Conservation (phyloP, 345 rosid genomes). For the Brassica carinata region DNA sequence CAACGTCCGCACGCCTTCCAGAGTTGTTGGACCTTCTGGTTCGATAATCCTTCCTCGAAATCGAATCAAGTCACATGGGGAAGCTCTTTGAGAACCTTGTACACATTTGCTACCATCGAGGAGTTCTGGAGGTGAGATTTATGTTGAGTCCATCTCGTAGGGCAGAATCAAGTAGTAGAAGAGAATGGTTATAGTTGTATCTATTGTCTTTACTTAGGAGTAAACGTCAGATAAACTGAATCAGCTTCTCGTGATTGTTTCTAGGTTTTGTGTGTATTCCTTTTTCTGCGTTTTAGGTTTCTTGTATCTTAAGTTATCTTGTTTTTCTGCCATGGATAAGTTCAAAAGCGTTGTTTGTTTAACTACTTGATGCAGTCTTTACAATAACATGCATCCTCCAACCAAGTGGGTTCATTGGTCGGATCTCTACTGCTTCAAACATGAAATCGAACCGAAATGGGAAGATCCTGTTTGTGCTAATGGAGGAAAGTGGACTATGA, state of each 20-base stretch:
- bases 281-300: slow-evolving; percentile 3
- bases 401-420: slow-evolving; percentile 61
- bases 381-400: slow-evolving; percentile 80
- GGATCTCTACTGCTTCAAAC: slow-evolving; percentile 84
- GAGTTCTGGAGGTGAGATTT: slow-evolving; percentile 79
- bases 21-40: slow-evolving; percentile 92
- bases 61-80: slow-evolving; percentile 70
- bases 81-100: slow-evolving; percentile 70
- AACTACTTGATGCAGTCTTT: slow-evolving; percentile 51
- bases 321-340: not conserved
- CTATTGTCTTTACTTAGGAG: not conserved
- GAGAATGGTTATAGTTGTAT: not conserved
- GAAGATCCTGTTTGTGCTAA: slow-evolving; percentile 93
- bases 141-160: not conserved
- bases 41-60: slow-evolving; percentile 65
- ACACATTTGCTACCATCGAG: slow-evolving; percentile 66
- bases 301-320: slow-evolving; percentile 5
- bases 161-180: not conserved
- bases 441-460: slow-evolving; percentile 88
- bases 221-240: not conserved
- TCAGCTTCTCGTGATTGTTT: slow-evolving; percentile 17
- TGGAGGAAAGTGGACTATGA: slow-evolving; percentile 91
- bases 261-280: not conserved
- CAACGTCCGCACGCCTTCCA: slow-evolving; percentile 57
- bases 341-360: not conserved